Evolutionary conservation across 345 rosid species (phyloP).

Genomic region (Melastoma malabathricum): DNA sequence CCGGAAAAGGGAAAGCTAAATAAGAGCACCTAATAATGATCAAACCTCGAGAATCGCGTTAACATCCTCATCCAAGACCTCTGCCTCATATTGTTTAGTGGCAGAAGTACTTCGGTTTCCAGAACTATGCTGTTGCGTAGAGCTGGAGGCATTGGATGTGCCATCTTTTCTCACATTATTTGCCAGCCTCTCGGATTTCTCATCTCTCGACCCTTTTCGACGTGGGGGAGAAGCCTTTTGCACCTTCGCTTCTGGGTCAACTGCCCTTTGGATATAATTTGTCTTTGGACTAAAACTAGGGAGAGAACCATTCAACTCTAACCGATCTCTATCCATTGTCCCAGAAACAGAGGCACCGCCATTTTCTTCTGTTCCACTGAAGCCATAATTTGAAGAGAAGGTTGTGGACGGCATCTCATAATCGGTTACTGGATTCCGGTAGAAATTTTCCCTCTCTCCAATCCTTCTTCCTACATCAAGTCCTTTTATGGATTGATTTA

Average conservation of each 20-base stretch:
- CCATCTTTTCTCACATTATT: constrained; percentile 42
- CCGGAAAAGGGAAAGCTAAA: background rate
- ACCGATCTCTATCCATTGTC: constrained; percentile 43
- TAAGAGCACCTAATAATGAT: constrained; percentile 7
- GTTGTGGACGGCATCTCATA: constrained; percentile 34
- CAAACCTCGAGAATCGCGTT: constrained; percentile 77
- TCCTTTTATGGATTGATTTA: constrained; percentile 27
- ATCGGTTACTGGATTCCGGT: constrained; percentile 28
- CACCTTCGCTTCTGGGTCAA: constrained; percentile 62
- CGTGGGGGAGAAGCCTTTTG: constrained; percentile 73
- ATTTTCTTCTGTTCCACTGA: constrained; percentile 42
- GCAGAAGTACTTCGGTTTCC: constrained; percentile 31
- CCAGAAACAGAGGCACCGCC: constrained; percentile 29
- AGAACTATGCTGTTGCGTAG: constrained; percentile 28
- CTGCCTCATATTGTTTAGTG: constrained; percentile 32
- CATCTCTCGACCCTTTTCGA: constrained; percentile 63
- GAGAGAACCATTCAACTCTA: constrained; percentile 31
- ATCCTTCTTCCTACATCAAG: constrained; percentile 46
- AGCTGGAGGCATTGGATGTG: constrained; percentile 29
- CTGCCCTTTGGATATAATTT: constrained; percentile 30
- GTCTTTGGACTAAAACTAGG: constrained; percentile 37
- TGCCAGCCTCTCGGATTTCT: constrained; percentile 48
- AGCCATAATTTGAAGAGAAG: constrained; percentile 28
- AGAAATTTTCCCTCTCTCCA: constrained; percentile 44
- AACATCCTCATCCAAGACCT: constrained; percentile 52